Conservation (phyloP, 2,329 filamentous ascomycete genomes). For the Sphaerulina vaccinii region DNA sequence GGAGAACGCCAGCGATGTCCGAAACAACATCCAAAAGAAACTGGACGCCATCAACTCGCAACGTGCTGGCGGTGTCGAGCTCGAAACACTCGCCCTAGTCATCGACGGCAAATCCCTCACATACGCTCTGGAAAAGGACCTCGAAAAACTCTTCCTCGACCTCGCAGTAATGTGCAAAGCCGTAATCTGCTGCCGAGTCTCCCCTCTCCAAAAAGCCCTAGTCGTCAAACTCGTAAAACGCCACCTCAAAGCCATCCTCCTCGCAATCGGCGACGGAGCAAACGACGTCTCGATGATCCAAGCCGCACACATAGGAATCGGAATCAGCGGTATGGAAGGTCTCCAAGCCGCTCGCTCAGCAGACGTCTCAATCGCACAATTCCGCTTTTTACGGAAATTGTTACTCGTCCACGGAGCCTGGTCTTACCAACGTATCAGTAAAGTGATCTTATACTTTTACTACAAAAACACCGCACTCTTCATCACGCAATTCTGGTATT, state of each 20-base stretch:
- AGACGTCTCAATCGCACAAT: slow-evolving; percentile 93
- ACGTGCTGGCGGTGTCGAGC: slow-evolving; percentile 70
- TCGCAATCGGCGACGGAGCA: slow-evolving; percentile 94
- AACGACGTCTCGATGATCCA: slow-evolving; percentile 99
- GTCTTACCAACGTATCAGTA: slow-evolving; percentile 96
- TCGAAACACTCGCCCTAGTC: slow-evolving; percentile 83
- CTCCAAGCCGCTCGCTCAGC: slow-evolving; percentile 93
- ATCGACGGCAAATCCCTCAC: slow-evolving; percentile 97
- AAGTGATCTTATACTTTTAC: slow-evolving; percentile 96
- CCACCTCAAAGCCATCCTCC: slow-evolving; percentile 83
- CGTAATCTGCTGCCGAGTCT: slow-evolving; percentile 96
- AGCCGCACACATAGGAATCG: slow-evolving; percentile 94
- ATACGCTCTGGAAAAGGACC: slow-evolving; percentile 85
- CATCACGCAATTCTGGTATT: slow-evolving; percentile 96
- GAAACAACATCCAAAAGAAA: slow-evolving; percentile 90
- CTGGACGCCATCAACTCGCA: slow-evolving; percentile 85
- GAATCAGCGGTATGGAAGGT: slow-evolving; percentile 95
- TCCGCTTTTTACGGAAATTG: slow-evolving; percentile 90
- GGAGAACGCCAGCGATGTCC: slow-evolving; percentile 72
- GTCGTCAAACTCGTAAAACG: slow-evolving; percentile 98
- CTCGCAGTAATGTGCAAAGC: slow-evolving; percentile 95
- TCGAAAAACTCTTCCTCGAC: slow-evolving; percentile 91
- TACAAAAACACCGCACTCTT: slow-evolving; percentile 99
- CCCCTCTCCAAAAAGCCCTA: slow-evolving; percentile 91
- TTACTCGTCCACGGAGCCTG: slow-evolving; percentile 93